Conservation (phyloP, 2,329 filamentous ascomycete genomes). For the Hortaea werneckii region DNA sequence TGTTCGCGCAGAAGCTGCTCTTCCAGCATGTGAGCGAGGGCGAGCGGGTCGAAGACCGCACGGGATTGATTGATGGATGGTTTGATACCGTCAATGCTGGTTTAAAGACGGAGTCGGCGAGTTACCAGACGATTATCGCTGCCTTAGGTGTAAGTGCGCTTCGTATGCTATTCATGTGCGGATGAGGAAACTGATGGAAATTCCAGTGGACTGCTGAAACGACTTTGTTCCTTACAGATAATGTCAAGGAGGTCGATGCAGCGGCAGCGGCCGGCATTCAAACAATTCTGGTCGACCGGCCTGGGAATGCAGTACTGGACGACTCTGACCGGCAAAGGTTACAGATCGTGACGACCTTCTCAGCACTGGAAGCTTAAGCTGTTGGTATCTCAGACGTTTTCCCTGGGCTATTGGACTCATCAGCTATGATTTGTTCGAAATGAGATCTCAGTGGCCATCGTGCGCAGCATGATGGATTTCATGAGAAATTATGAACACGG, state of each 20-base stretch:
- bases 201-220: conserved; percentile 33
- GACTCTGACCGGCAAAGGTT: conserved; percentile 30
- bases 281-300: conserved; percentile 42
- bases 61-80: conserved; percentile 51
- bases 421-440: too few species aligned
- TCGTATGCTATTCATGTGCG: conserved; percentile 4
- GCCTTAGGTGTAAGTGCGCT: conserved; percentile 26
- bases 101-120: conserved; percentile 55
- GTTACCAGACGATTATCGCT: conserved; percentile 56
- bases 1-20: conserved; percentile 69
- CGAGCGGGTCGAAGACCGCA: conserved; percentile 47
- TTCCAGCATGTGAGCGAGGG: conserved; percentile 47
- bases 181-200: conserved; percentile 7
- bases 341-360: background rate
- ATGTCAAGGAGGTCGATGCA: conserved; percentile 48
- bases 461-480: too few species aligned
- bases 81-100: conserved; percentile 78
- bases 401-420: too few species aligned
- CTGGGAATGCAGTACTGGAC: conserved; percentile 58
- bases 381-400: too few species aligned
- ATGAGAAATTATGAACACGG: too few species aligned
- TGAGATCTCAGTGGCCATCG: too few species aligned
- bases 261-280: conserved; percentile 34
- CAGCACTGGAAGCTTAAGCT: too few species aligned
- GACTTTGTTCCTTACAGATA: conserved; percentile 76